A percentile compares a stretch with the other conserved stretches of the same genome.
Conservation (phyloP, 805 yeast species). For the Ogataea pini region DNA sequence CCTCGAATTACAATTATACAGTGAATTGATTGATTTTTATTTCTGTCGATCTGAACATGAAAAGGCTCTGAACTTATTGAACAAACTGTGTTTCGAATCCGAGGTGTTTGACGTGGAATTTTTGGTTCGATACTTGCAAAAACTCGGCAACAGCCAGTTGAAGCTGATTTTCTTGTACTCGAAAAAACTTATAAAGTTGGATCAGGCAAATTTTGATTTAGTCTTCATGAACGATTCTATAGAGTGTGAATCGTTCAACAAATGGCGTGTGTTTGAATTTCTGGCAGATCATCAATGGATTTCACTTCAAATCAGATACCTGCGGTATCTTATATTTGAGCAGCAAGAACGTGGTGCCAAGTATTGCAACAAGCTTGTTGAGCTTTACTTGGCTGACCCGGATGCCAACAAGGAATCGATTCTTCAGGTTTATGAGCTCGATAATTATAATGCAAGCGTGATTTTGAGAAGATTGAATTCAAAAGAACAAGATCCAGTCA, state of each 20-base stretch:
- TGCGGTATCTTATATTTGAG: conserved; percentile 50
- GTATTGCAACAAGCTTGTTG: conserved; percentile 47
- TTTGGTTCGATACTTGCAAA: conserved; percentile 58
- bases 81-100: conserved; percentile 31
- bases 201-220: conserved; percentile 39
- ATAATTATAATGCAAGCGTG: conserved; percentile 41
- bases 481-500: conserved; percentile 19
- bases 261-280: conserved; percentile 52
- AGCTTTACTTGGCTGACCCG: conserved; percentile 42
- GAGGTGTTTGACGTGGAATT: conserved; percentile 42
- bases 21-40: conserved; percentile 78
- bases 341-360: conserved; percentile 38
- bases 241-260: conserved; percentile 59
- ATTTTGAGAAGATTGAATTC: conserved; percentile 28
- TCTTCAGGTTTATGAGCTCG: conserved; percentile 35
- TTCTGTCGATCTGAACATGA: conserved; percentile 60
- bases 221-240: conserved; percentile 69
- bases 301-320: conserved; percentile 44
- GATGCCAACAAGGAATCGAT: conserved; percentile 34
- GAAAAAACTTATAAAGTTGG: conserved; percentile 47
- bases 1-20: conserved; percentile 46
- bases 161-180: conserved; percentile 60
- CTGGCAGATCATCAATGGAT: conserved; percentile 33
- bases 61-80: conserved; percentile 65
- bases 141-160: conserved; percentile 48